Evolutionary conservation across 192 early-diverging fungal species (phyloP), one percentile per base, ranked within the genome.

Genomic region (Spizellomyces punctatus): DNA sequence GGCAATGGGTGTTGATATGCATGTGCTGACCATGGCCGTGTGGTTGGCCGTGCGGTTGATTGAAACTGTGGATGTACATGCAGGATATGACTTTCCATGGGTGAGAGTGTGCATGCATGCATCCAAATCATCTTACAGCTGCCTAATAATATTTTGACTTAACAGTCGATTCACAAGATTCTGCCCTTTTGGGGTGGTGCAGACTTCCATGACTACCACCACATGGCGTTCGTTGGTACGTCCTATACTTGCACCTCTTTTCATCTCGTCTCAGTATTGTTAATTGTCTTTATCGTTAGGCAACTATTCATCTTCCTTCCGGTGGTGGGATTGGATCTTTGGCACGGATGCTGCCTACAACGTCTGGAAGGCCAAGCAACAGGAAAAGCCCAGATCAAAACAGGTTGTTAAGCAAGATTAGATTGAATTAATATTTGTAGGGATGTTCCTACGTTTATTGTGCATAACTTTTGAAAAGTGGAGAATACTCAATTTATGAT

Each of bases 51-150:
- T 95, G 42, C 83, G 94, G 46, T 79, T 96, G 48, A 82, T 94
- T 73, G 92, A 95, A 81, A 89, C 92, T n/a, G 87, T 98, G 45
- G 95, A 96, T 75, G 92, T 94, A 60, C 96, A 98, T 79, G 94
- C 92, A 46, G 96, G 96, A 2, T 98, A 98, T 74, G 94, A 96
- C 71, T 98, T 96, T 73, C 96, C 96, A 79, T 95, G 94, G 94
- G 92, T 92, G 64, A 94, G 94, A 10, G 87, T 91, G 14, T 93
- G 94, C 70, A 36, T 46, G 1, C 5, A 46, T 64, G 42, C 63
- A 46, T 46, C 36, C 14, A 14, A 14, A 65, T 12, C 9, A 8
- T 14, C 63, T 65, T 5, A 49, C 46, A 48, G 14, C 14, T 47
- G 14, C 17, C 48, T 65, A 19, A 10, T 16, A 16, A 36, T 36